Conservation (phyloP, 768 basidiomycete genomes). For the Phylloporus sp. region DNA sequence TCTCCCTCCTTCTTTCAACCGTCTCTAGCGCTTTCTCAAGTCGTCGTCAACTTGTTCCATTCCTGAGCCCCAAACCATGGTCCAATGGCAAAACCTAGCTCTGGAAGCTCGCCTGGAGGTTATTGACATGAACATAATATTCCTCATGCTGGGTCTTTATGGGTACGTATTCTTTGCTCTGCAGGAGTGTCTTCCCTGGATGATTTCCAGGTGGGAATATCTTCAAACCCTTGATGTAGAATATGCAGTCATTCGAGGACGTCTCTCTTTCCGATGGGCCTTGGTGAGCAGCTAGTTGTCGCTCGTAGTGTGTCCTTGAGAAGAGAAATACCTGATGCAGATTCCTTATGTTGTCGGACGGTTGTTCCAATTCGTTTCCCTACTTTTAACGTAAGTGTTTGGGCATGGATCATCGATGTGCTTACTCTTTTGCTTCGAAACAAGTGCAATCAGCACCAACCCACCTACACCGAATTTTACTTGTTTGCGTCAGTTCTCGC, state of each 20-base stretch:
- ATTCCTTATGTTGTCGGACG: constrained; percentile 26
- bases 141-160: constrained; percentile 21
- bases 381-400: constrained; percentile 17
- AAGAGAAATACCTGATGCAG: constrained; percentile 1
- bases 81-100: constrained; percentile 14
- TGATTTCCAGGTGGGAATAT: constrained; percentile 24
- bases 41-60: neutral
- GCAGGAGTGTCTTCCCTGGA: neutral
- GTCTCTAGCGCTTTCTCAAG: neutral
- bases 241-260: constrained; percentile 20
- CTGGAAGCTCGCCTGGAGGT: neutral
- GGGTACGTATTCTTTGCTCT: constrained; percentile 10
- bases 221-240: constrained; percentile 18
- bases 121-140: constrained; percentile 6
- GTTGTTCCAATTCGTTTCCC: constrained; percentile 8
- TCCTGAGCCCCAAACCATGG: constrained; percentile 10
- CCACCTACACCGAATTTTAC: neutral
- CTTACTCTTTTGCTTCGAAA: neutral
- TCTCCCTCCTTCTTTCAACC: neutral
- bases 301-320: neutral
- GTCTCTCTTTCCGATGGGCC: constrained; percentile 24
- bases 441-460: constrained; percentile 4
- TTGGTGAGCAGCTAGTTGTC: constrained; percentile 13
- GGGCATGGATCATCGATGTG: neutral
- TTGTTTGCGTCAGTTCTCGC: constrained; percentile 20